These are phyloP conservation scores for Saitozyma podzolica DNA, from an alignment of 768 basidiomycete species.

Conservation along the genomic window DNA sequence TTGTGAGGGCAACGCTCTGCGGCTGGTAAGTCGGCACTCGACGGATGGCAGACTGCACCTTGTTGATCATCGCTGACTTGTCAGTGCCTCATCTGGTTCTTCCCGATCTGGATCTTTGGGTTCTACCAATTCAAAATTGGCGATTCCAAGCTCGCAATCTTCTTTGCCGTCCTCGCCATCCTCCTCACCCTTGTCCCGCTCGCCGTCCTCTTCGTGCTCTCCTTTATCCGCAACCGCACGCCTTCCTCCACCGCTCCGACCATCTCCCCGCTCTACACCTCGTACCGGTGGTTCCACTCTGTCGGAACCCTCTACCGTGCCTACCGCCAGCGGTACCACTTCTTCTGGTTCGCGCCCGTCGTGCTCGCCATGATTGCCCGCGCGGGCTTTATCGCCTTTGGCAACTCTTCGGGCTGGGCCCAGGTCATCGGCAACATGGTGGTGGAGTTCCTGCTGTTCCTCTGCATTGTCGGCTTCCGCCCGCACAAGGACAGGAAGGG, in stretches of 20 bases:
- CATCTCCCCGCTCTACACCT: conserved; percentile 59
- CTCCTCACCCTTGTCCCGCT: conserved; percentile 60
- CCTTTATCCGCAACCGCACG: conserved; percentile 58
- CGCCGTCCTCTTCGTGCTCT: conserved; percentile 58
- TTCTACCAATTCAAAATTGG: conserved; percentile 86
- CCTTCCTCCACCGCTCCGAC: conserved; percentile 55
- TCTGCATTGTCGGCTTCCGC: conserved; percentile 59
- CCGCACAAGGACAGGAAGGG: conserved; percentile 70
- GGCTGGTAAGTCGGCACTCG: conserved; percentile 60
- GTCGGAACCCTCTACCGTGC: conserved; percentile 56
- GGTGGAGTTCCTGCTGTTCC: conserved; percentile 65
- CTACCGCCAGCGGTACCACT: conserved; percentile 64
- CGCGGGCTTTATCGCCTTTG: conserved; percentile 66
- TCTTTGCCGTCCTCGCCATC: conserved; percentile 73
- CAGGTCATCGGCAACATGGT: conserved; percentile 70
- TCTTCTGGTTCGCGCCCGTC: conserved; percentile 66
- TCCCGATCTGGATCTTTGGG: conserved; percentile 73
- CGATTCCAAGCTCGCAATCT: conserved; percentile 81
- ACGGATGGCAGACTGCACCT: too few relatives aligned
- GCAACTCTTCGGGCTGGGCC: conserved; percentile 61
- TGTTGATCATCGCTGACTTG: not conserved
- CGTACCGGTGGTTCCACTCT: conserved; percentile 57
- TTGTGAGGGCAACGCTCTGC: conserved; percentile 55
- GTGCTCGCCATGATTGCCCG: conserved; percentile 65
- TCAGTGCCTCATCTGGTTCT: conserved; percentile 65